These are phyloP conservation scores for Vitis hybrid DNA, from an alignment of 177 flowering plant genomes.

Conservation along the genomic window DNA sequence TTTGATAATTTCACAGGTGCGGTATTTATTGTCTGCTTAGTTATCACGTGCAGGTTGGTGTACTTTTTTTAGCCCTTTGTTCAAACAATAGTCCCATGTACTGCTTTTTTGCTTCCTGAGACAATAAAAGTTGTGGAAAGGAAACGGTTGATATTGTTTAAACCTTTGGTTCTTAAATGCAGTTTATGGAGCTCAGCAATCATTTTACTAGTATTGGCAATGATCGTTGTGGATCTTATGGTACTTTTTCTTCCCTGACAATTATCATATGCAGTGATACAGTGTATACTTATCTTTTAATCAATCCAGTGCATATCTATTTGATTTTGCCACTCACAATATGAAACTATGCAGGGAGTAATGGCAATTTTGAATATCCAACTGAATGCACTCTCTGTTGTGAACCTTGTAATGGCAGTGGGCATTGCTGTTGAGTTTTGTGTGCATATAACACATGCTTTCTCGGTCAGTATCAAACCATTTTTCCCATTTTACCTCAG, in stretches of 20 bases:
- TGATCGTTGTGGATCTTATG: slow-evolving; percentile 92
- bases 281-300: neutral
- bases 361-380: slow-evolving; percentile 96
- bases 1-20: slow-evolving; percentile 63
- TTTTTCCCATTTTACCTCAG: neutral
- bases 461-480: slow-evolving; percentile 59
- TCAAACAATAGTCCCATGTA: neutral
- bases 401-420: slow-evolving; percentile 94
- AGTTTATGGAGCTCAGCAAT: slow-evolving; percentile 97
- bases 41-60: slow-evolving; percentile 87
- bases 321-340: slow-evolving; percentile 8
- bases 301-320: neutral
- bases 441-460: slow-evolving; percentile 93
- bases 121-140: neutral
- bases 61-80: slow-evolving; percentile 6
- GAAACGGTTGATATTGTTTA: neutral
- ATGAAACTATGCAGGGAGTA: slow-evolving; percentile 74
- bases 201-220: slow-evolving; percentile 76
- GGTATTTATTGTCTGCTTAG: slow-evolving; percentile 83
- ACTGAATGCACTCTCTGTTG: slow-evolving; percentile 95
- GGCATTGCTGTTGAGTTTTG: slow-evolving; percentile 98
- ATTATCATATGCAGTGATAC: neutral
- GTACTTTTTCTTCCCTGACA: slow-evolving; percentile 36
- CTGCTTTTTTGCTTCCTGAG: neutral
- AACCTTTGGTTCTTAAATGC: slow-evolving; percentile 15